Conservation (phyloP, 2,329 filamentous ascomycete species). For the Lecanicillium sp. region DNA sequence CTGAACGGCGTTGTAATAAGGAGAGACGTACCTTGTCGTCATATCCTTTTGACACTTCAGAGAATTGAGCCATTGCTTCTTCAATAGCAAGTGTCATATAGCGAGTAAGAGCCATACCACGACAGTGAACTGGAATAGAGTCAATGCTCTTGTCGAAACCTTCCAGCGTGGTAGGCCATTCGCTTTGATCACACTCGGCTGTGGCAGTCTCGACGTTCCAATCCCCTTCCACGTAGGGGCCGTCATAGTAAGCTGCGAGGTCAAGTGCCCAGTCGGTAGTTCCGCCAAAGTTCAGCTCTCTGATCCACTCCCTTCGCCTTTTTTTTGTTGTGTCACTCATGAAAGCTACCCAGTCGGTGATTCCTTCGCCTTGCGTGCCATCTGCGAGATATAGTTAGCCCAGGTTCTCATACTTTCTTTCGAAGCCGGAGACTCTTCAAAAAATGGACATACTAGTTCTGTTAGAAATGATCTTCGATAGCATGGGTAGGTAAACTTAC, state of each 20-base stretch:
- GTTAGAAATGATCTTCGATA: no score
- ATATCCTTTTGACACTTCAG: background rate
- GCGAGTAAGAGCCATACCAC: no score
- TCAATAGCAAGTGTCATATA: background rate
- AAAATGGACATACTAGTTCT: no score
- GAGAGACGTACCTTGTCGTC: background rate
- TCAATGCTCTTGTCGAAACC: background rate
- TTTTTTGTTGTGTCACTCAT: slow-evolving; percentile 23
- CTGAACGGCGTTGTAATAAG: background rate
- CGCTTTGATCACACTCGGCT: background rate
- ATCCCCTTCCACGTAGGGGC: background rate
- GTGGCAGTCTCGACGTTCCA: background rate
- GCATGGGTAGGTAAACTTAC: no score
- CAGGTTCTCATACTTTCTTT: no score
- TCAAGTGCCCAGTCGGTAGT: slow-evolving; percentile 28
- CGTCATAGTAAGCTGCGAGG: slow-evolving; percentile 14
- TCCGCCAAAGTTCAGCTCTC: slow-evolving; percentile 25
- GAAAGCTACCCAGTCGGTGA: slow-evolving; percentile 26
- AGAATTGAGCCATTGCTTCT: background rate
- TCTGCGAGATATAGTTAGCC: no score
- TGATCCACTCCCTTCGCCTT: slow-evolving; percentile 17
- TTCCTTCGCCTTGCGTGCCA: slow-evolving; percentile 20
- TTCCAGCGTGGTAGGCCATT: background rate
- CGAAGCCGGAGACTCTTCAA: no score
- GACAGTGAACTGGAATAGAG: background rate